Percentiles rank a stretch among this genome's conserved stretches.
phyloP scores from a whole-genome alignment of 2,329 filamentous ascomycete genomes.

The Hypomyces rosellus region DNA sequence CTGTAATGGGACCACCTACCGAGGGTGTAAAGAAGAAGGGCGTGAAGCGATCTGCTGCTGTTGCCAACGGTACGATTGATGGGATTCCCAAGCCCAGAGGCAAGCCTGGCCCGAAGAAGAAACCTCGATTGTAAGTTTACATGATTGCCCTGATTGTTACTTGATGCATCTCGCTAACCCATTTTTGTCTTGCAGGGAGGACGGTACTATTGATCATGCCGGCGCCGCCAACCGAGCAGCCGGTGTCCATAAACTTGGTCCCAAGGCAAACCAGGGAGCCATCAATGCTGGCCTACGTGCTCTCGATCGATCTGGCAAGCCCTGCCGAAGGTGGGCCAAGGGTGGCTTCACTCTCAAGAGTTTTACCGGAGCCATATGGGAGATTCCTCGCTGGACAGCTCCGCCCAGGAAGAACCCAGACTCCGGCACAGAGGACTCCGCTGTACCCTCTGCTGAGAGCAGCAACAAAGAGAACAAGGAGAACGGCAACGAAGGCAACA shows the following conservation, averaged over 20 bases:
- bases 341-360: slow-evolving; percentile 81
- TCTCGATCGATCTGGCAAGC: slow-evolving; percentile 84
- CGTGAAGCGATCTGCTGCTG: slow-evolving; percentile 61
- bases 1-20: slow-evolving; percentile 53
- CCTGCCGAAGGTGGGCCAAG: slow-evolving; percentile 85
- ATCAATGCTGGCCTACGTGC: slow-evolving; percentile 96
- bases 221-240: slow-evolving; percentile 41
- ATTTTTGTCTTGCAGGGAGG: slow-evolving; percentile 42
- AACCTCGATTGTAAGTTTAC: slow-evolving; percentile 75
- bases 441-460: slow-evolving; percentile 39
- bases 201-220: slow-evolving; percentile 55
- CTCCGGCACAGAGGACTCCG: slow-evolving; percentile 40
- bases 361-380: slow-evolving; percentile 84
- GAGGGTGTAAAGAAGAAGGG: slow-evolving; percentile 70
- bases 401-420: slow-evolving; percentile 51
- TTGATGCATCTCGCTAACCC: background rate
- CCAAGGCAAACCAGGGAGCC: slow-evolving; percentile 92
- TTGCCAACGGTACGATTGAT: slow-evolving; percentile 57
- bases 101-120: slow-evolving; percentile 96
- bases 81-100: slow-evolving; percentile 63
- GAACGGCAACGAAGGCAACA: slow-evolving; percentile 46
- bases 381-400: slow-evolving; percentile 75
- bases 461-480: slow-evolving; percentile 59
- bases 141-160: slow-evolving; percentile 22
- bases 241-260: slow-evolving; percentile 75